Base-by-base conservation (phyloP, 352 stramenopile genomes). In the Discostella stelligera region DNA sequence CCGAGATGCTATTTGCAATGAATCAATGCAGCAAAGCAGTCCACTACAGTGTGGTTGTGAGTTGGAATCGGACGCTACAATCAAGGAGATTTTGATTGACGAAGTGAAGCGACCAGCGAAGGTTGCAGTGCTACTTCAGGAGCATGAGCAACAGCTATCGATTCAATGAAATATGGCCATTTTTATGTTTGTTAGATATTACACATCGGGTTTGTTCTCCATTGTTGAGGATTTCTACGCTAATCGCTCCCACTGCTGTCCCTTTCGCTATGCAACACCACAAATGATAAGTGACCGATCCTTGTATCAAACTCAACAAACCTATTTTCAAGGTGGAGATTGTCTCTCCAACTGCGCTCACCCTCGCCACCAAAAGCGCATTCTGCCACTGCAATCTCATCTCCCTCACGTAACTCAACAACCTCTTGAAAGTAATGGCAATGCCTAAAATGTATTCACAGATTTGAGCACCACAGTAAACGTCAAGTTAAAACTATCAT, bases 41-140 rank as follows among this genome's bases (percentile, higher is more conserved):
- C 21, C 53, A 46, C 48, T 18, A 11, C 27, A 66, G 37, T 80
- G 72, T 66, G 59, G 64, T 55, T 82, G 67, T 60, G 64, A 71
- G 60, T 27, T 74, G 23, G 58, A 59, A 8, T 74, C 62, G 46
- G 53, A 82, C 66, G 69, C 63, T 21, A 65, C 85, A 27, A 65
- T 90, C 27, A 74, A 83, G 48, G 44, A 77, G 18, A 82, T 91
- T 64, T 60, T 80, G 7, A 77, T 79, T 18, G 81, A 89, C 50
- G 86, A 91, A 73, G 60, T 75, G 30, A 71, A 74, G 55, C 44
- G 86, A 78, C 71, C 77, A 30, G 83, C 64, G 0, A 90, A 90
- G 66, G 63, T 83, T 20, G 73, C 81, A n/a, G 64, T 90, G 14
- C 56, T 88, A 27, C 81, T 82, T 81, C 63, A 60, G 20, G 77